Percentiles rank a stretch among this genome's conserved stretches.
phyloP scores from a whole-genome alignment of 495 filamentous ascomycete species.

The Talaromyces stipitatus region DNA sequence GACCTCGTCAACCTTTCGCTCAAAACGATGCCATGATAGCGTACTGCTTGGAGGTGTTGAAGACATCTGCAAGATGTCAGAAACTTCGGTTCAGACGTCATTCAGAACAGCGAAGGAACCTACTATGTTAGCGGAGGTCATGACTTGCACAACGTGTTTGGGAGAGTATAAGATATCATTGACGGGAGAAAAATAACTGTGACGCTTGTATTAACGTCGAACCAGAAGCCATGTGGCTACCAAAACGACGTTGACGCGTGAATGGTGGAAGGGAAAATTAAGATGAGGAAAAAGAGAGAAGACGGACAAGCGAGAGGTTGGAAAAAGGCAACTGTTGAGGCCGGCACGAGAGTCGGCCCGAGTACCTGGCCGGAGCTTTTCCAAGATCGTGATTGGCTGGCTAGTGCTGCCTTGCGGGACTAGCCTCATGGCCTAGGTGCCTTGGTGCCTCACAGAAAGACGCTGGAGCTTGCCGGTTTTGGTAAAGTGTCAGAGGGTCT shows the following conservation, averaged over 20 bases:
- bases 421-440: background rate
- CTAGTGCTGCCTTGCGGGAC: background rate
- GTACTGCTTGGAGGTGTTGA: slow-evolving; percentile 57
- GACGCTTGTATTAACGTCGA: slow-evolving; percentile 1
- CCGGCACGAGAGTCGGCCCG: slow-evolving; percentile 7
- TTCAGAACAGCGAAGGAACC: background rate
- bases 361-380: background rate
- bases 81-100: background rate
- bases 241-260: slow-evolving; percentile 6
- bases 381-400: background rate
- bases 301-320: slow-evolving; percentile 15
- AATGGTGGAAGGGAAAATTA: slow-evolving; percentile 1
- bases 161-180: background rate
- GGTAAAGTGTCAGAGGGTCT: slow-evolving; percentile 1
- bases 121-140: slow-evolving; percentile 6
- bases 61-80: slow-evolving; percentile 51
- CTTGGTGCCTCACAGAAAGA: background rate
- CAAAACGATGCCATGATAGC: slow-evolving; percentile 64
- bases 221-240: slow-evolving; percentile 21
- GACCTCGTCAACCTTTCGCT: slow-evolving; percentile 74
- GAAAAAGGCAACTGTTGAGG: slow-evolving; percentile 13
- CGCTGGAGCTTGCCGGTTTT: background rate
- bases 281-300: slow-evolving; percentile 11
- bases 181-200: background rate
- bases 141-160: slow-evolving; percentile 1